Percentiles rank a stretch among this genome's conserved stretches.
phyloP scores from a whole-genome alignment of 2,329 filamentous ascomycete species.

The Meredithiella fracta region DNA sequence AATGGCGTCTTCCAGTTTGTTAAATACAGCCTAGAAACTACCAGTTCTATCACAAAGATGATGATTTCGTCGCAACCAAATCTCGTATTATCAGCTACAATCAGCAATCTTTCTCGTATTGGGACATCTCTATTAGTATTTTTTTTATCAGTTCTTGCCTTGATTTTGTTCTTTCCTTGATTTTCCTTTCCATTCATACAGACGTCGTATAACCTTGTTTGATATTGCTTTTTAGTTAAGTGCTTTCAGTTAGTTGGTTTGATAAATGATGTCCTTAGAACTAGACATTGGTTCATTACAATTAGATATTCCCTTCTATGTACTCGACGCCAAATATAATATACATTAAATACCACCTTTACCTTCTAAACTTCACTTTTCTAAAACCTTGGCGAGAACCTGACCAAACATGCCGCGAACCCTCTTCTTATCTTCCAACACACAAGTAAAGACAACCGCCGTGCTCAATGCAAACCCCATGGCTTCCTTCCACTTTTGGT shows the following conservation, averaged over 20 bases:
- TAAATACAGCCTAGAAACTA: too few species aligned
- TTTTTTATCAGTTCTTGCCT: neutral
- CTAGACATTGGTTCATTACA: neutral
- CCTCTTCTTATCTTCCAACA: constrained; percentile 42
- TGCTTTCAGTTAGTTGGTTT: too few species aligned
- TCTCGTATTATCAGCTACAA: neutral
- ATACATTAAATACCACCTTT: too few species aligned
- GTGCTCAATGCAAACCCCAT: constrained; percentile 49
- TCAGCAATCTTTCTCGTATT: neutral
- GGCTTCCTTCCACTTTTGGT: constrained; percentile 51
- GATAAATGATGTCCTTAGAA: neutral
- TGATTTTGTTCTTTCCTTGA: neutral
- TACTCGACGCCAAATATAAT: too few species aligned
- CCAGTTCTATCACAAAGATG: too few species aligned
- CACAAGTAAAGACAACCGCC: constrained; percentile 53
- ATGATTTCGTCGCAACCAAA: too few species aligned
- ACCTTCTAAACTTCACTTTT: constrained; percentile 18
- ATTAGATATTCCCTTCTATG: neutral
- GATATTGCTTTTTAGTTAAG: neutral
- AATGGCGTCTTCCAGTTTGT: neutral
- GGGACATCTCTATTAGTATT: too few species aligned
- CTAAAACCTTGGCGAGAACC: constrained; percentile 36
- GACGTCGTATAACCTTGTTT: neutral
- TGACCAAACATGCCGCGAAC: constrained; percentile 54
- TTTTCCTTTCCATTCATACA: neutral